Evolutionary conservation across 2,329 filamentous ascomycete species (phyloP), one percentile per base, ranked within the genome.

Genomic region (Fusarium chuoi): DNA sequence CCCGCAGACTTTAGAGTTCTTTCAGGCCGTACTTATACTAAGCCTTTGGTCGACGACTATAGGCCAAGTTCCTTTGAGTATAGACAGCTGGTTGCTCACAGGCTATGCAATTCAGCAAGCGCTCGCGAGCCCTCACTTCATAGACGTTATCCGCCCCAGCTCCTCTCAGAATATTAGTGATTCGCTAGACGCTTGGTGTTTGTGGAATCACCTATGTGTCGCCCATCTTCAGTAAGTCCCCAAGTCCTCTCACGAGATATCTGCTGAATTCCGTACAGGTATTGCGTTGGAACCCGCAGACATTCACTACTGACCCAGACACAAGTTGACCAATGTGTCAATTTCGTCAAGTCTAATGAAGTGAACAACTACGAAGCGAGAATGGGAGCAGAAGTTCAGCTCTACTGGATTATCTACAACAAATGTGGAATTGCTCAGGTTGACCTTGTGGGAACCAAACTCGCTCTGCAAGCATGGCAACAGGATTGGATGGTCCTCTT

Each of bases 41-140:
- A 78, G 78, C 24, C 55, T 79, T 1, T 79, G 78, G 78, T 79
- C 78, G 1, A 79, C 78, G 1, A 79, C 78, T 2, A 74, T 79
- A 8, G 78, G 77, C 0, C 78, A 78, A 28, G 62, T 71, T 5
- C 78, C 77, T 0, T 45, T 79, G n/a, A 79, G 78, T 17, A 77
- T 79, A 24, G 78, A 79, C 35, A 73, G 78, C 33, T 79, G 78
- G 78, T 15, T 79, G 0, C 42, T 79, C 24, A 79, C 78, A 0
- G 73, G 78, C 1, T 78, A 79, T 45, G 76, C 78, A 1, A 48
- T 79, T 1, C 75, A 78, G 28, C 78, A 79, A 58, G 76, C 68
- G 7, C 60, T 75, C 7, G 73, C 73, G 13, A 78, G 73, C 33
- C 73, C 75, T 7, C 49, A 73, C 6, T 79, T 79, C 35, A 46